A percentile compares a stretch with the other conserved stretches of the same genome.
These are phyloP conservation scores for Pythium aphanidermatum DNA, from an alignment of 352 stramenopile genomes.

Conservation along the genomic window DNA sequence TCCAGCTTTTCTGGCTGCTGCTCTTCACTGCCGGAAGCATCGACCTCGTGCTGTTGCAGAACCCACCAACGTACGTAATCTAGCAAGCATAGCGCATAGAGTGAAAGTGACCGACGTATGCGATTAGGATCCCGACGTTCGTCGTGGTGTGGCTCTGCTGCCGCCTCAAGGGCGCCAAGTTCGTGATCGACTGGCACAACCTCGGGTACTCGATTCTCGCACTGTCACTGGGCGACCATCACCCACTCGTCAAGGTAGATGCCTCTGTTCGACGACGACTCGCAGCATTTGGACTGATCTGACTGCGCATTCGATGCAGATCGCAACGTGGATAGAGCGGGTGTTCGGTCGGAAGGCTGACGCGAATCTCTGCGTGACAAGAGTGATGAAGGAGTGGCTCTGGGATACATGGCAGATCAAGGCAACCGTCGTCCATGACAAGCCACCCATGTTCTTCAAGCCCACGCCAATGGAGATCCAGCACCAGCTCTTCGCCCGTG, in stretches of 20 bases:
- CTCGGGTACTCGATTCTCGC: conserved; percentile 97
- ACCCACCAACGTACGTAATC: conserved; percentile 88
- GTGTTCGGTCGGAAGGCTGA: conserved; percentile 90
- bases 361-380: conserved; percentile 96
- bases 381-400: conserved; percentile 95
- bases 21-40: conserved; percentile 59
- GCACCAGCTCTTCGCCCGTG: conserved; percentile 88
- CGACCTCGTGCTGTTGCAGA: conserved; percentile 97
- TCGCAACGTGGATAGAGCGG: conserved; percentile 80
- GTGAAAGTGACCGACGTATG: neutral
- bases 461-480: conserved; percentile 72
- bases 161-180: conserved; percentile 72
- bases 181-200: conserved; percentile 99
- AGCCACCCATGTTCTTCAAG: conserved; percentile 92
- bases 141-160: conserved; percentile 82
- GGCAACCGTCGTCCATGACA: conserved; percentile 92
- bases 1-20: conserved; percentile 80
- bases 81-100: neutral
- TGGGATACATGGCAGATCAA: conserved; percentile 86
- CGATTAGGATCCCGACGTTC: conserved; percentile 88
- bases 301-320: conserved; percentile 17
- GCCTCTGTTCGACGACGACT: neutral
- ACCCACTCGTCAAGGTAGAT: conserved; percentile 69
- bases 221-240: conserved; percentile 47
- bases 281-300: neutral